Evolutionary conservation across 805 yeast species (phyloP), one percentile per base, ranked within the genome.

Genomic region (Barnettozyma salicaria): DNA sequence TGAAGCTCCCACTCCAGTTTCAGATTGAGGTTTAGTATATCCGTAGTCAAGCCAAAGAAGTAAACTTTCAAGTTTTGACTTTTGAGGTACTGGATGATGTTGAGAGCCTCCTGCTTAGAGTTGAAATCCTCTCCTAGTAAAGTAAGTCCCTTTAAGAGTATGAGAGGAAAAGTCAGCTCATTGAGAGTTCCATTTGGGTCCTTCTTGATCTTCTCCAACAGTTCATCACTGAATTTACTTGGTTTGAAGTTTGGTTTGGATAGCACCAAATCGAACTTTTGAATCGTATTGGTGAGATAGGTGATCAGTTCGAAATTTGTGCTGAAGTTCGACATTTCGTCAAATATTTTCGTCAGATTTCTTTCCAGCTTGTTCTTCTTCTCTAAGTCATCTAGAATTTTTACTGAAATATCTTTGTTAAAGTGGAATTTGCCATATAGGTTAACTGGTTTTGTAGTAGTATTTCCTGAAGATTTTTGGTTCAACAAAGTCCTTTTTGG

Each of bases 1-100:
- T 55, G 65, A 31, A 47, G 47, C 19, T 58, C 48, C 72, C 73
- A 68, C n/a, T 56, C 41, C 7, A 65, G 47, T 27, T 45, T 39
- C 12, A 68, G 43, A 30, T 64, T 56, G 26, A 52, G 48, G 44
- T 65, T 66, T 44, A 64, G 65, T 6, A 63, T 64, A 10, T 55
- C 64, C 10, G 58, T 59, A 3, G 66, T 58, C 34, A 69, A 62
- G 2, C 68, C 56, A 16, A 54, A 51, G 25, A 61, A 49, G 39
- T 58, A 67, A 8, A 59, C 56, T 34, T 58, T 68, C 34, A 59
- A 44, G 27, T 41, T 36, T 42, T 45, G 53, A 34, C 49, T 53
- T 55, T 55, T 61, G 21, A 56, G 49, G 22, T 42, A 34, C 34
- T 64, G 63, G 47, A 67, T 24, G 20, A 36, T 12, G 14, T 36